These are phyloP conservation scores for Stramenopiles sp. DNA, from an alignment of 352 stramenopile species.

Conservation along the genomic window DNA sequence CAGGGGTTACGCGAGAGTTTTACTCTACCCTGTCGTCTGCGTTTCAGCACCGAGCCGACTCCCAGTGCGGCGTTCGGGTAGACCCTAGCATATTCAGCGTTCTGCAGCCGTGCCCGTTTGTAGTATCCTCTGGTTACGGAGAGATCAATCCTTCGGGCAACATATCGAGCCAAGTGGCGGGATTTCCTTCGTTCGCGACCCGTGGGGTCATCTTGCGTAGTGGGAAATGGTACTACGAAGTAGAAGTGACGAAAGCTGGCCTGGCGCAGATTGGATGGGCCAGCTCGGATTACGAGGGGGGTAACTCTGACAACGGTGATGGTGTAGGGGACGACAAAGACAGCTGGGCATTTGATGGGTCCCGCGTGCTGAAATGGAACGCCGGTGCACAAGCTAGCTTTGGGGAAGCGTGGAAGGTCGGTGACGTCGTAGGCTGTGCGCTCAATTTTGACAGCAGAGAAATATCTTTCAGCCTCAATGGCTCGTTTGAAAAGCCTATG, in stretches of 20 bases:
- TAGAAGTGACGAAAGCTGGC: conserved; percentile 60
- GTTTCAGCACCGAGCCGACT: background rate
- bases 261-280: conserved; percentile 78
- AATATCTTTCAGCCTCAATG: conserved; percentile 66
- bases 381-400: conserved; percentile 51
- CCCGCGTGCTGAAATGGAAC: conserved; percentile 67
- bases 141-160: background rate
- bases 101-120: background rate
- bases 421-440: conserved; percentile 67
- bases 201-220: conserved; percentile 41
- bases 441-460: conserved; percentile 49
- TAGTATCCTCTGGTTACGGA: background rate
- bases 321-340: conserved; percentile 66
- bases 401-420: conserved; percentile 64
- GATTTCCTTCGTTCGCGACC: conserved; percentile 53
- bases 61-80: background rate
- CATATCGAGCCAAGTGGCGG: background rate
- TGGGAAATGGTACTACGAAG: conserved; percentile 80
- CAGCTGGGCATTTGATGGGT: conserved; percentile 76
- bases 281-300: conserved; percentile 60
- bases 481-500: conserved; percentile 21
- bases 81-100: background rate
- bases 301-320: conserved; percentile 61
- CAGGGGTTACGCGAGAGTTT: background rate
- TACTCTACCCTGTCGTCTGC: background rate